Base-by-base conservation (phyloP, 257 asterid genomes). In the Leptodermis oblonga region DNA sequence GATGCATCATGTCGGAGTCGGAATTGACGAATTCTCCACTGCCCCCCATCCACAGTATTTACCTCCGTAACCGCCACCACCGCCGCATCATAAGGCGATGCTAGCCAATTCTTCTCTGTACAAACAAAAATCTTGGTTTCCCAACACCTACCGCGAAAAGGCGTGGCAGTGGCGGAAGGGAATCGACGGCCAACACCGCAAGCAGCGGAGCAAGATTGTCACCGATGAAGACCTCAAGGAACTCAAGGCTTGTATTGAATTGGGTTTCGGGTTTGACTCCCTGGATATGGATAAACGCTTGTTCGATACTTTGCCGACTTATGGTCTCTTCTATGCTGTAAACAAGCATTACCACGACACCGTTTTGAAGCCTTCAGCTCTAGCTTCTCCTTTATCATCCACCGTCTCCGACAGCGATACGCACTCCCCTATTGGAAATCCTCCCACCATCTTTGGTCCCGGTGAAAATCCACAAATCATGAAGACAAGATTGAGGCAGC, bases 201-300 rank as follows among this genome's bases (percentile, higher is more conserved):
- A n/a, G n/a, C n/a, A 42, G 0, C 82, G 85, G 39, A 82, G 86
- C 80, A 71, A 76, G 78, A 86, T 89, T 76, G 86, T 90, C 64
- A 90, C 95, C 51, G 95, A 88, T 7, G 95, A 86, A n/a, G 97
- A 90, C 65, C 82, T 90, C 1, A 88, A 88, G n/a, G 95, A 90
- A 65, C 80, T 90, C 53, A 86, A 81, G 56, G 97, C 93, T 9
- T 88, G 97, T 74, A 80, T 90, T 18, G 93, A 90, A 60, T 86
- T 90, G 20, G 97, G 97, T 0, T 90, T 86, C 69, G 85, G 87
- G 25, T 88, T 90, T 14, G 90, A 88, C 62, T 90, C 92, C 3
- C 90, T 86, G 1, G 86, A 84, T 55, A 87, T 90, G 76, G 95
- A 88, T 70, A 82, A 76, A 63, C 88, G 93, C 1, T 73, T 90